Conservation (phyloP, 257 asterid genomes). For the Anisodus acutangulus region DNA sequence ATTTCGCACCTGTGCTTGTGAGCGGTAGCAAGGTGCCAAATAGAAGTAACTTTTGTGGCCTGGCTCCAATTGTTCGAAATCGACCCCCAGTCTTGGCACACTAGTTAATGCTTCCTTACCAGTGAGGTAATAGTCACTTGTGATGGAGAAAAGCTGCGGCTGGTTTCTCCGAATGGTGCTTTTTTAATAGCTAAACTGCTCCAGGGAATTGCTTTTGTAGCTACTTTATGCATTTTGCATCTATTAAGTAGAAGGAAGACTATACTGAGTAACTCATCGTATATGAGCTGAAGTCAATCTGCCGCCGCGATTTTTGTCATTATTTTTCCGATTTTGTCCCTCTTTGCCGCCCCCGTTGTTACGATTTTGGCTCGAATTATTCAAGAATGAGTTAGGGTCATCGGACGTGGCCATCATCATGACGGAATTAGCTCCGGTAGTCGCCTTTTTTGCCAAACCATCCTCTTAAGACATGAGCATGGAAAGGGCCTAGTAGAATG, state of each 20-base stretch:
- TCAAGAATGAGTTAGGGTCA: too few species aligned
- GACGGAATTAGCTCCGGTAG: too few species aligned
- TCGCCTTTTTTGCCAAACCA: too few species aligned
- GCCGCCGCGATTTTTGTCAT: not conserved
- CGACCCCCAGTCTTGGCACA: not conserved
- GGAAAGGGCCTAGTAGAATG: too few species aligned
- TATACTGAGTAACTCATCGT: not conserved
- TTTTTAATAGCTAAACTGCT: not conserved
- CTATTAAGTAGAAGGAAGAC: not conserved
- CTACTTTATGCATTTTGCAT: not conserved
- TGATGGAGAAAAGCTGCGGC: not conserved
- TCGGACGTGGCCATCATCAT: too few species aligned
- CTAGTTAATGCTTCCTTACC: not conserved
- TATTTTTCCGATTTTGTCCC: too few species aligned
- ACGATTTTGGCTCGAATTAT: too few species aligned
- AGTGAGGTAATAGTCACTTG: not conserved
- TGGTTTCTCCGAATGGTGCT: not conserved
- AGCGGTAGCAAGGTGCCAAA: not conserved
- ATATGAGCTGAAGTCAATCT: not conserved
- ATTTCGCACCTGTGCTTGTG: not conserved
- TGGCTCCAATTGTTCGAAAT: not conserved
- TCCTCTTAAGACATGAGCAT: too few species aligned
- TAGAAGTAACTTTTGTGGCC: not conserved
- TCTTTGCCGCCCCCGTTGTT: too few species aligned
- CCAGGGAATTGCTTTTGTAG: not conserved